A percentile compares a stretch with the other conserved stretches of the same genome.
Evolutionary conservation across 306 rosid genomes (phyloP).

Genomic region (Dalbergia cochinchinensis): DNA sequence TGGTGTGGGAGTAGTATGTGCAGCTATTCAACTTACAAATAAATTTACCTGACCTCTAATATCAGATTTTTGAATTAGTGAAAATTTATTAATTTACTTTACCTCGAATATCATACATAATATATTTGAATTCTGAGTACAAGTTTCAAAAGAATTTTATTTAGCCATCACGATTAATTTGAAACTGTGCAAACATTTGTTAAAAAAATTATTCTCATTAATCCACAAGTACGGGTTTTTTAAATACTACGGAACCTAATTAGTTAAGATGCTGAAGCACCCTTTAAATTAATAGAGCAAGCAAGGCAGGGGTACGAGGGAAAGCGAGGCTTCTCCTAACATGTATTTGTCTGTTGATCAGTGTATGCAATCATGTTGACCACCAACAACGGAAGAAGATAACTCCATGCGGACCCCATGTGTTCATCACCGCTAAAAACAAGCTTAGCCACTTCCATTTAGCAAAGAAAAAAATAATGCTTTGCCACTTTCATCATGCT

Average conservation of each 20-base stretch:
- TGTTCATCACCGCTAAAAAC: slow-evolving; percentile 21
- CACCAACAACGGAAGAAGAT: slow-evolving; percentile 7
- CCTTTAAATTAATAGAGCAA: slow-evolving; percentile 8
- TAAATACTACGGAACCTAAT: not conserved
- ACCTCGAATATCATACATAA: no score
- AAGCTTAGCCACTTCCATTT: not conserved
- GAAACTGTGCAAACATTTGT: no score
- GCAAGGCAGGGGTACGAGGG: slow-evolving; percentile 12
- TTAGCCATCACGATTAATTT: no score
- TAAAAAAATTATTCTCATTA: not conserved
- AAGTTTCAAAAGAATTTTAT: no score
- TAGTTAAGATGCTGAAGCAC: slow-evolving; percentile 5
- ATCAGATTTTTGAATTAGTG: no score
- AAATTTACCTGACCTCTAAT: no score
- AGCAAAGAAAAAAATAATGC: not conserved
- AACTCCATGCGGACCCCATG: not conserved
- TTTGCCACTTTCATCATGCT: slow-evolving; percentile 24
- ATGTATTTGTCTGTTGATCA: slow-evolving; percentile 20
- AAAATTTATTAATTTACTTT: no score
- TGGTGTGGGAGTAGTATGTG: no score
- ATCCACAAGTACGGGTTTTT: not conserved
- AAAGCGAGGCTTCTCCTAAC: slow-evolving; percentile 40
- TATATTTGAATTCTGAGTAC: no score
- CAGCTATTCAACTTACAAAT: no score
- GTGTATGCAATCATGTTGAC: slow-evolving; percentile 41